Evolutionary conservation across 2,329 filamentous ascomycete species (phyloP).

Genomic region (Pseudogymnoascus sp.): DNA sequence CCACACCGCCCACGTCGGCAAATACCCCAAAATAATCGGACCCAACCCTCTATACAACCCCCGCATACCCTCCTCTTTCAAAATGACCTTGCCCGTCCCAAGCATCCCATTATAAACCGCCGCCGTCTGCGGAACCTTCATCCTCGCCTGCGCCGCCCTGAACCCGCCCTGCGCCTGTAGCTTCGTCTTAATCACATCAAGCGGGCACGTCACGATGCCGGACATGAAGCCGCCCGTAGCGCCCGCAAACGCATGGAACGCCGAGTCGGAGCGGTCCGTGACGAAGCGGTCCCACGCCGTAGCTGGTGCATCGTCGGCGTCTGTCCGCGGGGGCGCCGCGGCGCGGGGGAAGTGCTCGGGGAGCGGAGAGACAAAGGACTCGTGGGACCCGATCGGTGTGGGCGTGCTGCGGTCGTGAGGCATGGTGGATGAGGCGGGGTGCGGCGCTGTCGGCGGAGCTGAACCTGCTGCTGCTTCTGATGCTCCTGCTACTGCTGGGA

Average conservation of each 20-base stretch:
- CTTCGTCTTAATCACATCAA: slow-evolving; percentile 99
- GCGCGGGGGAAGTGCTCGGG: slow-evolving; percentile 18
- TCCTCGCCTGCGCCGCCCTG: slow-evolving; percentile 37
- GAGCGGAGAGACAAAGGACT: slow-evolving; percentile 18
- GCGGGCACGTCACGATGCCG: slow-evolving; percentile 87
- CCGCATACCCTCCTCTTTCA: slow-evolving; percentile 76
- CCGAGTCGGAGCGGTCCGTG: slow-evolving; percentile 46
- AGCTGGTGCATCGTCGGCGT: slow-evolving; percentile 19
- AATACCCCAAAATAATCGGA: slow-evolving; percentile 88
- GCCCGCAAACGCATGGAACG: slow-evolving; percentile 78
- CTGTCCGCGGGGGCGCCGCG: slow-evolving; percentile 12
- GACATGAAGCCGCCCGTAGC: slow-evolving; percentile 87
- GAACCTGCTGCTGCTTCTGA: slow-evolving; percentile 18
- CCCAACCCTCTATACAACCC: slow-evolving; percentile 91
- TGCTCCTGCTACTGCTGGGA: neutral
- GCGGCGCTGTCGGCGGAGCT: slow-evolving; percentile 34
- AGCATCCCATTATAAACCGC: slow-evolving; percentile 72
- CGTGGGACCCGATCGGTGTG: slow-evolving; percentile 26
- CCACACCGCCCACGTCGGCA: slow-evolving; percentile 98
- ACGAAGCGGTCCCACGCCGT: slow-evolving; percentile 49
- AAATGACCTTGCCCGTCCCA: slow-evolving; percentile 79
- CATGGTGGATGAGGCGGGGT: slow-evolving; percentile 34
- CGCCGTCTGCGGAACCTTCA: slow-evolving; percentile 23
- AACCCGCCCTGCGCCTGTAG: slow-evolving; percentile 92
- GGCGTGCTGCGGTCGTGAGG: slow-evolving; percentile 35